Evolutionary conservation across 352 stramenopile species (phyloP), one percentile per base, ranked within the genome.

Genomic region (Hyaloperonospora brassicae): DNA sequence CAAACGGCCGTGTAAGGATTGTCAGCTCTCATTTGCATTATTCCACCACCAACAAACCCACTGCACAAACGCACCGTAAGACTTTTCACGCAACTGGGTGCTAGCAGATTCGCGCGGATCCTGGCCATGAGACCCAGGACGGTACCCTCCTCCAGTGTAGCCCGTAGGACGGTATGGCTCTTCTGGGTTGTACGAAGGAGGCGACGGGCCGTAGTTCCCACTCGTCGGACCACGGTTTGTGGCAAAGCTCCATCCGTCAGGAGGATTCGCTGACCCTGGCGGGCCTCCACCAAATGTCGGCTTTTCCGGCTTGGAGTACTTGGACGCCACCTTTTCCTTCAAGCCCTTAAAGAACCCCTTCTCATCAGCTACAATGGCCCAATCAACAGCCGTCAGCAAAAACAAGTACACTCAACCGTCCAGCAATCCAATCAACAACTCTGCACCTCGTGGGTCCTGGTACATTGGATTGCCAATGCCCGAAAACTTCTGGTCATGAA

Each of bases 401-500:
- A 49, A 22, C 38, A 7, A 5, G 39, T n/a, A 34, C 45, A 17
- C 38, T 34, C 31, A 43, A 14, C 7, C 12, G 21, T 39, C 5
- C 22, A 25, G 34, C 2, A 23, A 51, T 41, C 1, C 38, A 47
- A 1, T 31, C 27, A 31, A n/a, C 1, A n/a, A 30, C 47, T 47
- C 13, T 43, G 38, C n/a, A 86, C 78, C 71, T 58, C 81, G 70
- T 27, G 91, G 87, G 64, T 98, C 91, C 47, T 90, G 74, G 61
- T 96, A 98, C 79, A 96, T 95, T 6, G 93, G 90, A 64, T 98
- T 98, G 25, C 93, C 93, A 70, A 98, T 96, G 27, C 93, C 93
- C 24, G 93, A 81, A 57, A 97, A 95, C 53, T 92, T 78, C 56
- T 85, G 64, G 41, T 89, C 75, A 57, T 82, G 79, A 50, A 79